Evolutionary conservation across 768 basidiomycete species (phyloP).

Genomic region (Lactifluus pinguis): DNA sequence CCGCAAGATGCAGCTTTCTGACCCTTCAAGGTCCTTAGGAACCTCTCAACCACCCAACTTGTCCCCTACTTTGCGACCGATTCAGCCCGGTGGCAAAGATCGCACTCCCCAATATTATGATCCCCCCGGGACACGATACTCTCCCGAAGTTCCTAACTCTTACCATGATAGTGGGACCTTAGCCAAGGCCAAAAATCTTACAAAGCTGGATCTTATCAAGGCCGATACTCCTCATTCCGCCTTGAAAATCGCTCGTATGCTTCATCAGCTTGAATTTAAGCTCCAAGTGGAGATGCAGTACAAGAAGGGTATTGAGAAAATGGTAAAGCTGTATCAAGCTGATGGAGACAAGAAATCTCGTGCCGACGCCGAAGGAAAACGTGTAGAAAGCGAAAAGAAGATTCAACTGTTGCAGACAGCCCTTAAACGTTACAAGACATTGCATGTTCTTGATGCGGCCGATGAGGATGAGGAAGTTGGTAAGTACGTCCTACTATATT

Average conservation of each 20-base stretch:
- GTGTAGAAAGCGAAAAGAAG: constrained; percentile 92
- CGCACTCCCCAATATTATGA: constrained; percentile 11
- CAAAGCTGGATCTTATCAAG: constrained; percentile 90
- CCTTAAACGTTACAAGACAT: constrained; percentile 91
- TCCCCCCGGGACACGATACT: constrained; percentile 18
- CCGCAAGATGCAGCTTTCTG: constrained; percentile 55
- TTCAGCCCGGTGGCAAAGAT: constrained; percentile 12
- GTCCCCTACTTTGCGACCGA: constrained; percentile 8
- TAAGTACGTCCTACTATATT: constrained; percentile 25
- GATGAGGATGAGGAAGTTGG: constrained; percentile 72
- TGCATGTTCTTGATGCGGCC: constrained; percentile 86
- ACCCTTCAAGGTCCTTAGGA: constrained; percentile 41
- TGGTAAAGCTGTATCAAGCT: constrained; percentile 92
- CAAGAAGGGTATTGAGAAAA: constrained; percentile 97
- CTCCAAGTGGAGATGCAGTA: constrained; percentile 97
- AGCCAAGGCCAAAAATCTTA: constrained; percentile 57
- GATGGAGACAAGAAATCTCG: constrained; percentile 97
- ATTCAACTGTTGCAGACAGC: constrained; percentile 88
- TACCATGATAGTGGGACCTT: constrained; percentile 31
- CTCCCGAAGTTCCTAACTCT: constrained; percentile 24
- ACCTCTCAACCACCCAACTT: constrained; percentile 4
- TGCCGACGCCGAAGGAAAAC: constrained; percentile 88
- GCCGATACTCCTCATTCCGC: constrained; percentile 95
- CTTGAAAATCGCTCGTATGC: constrained; percentile 94
- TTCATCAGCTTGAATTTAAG: constrained; percentile 99